These are phyloP conservation scores for Auriscalpium orientale DNA, from an alignment of 768 basidiomycete species.

Conservation along the genomic window DNA sequence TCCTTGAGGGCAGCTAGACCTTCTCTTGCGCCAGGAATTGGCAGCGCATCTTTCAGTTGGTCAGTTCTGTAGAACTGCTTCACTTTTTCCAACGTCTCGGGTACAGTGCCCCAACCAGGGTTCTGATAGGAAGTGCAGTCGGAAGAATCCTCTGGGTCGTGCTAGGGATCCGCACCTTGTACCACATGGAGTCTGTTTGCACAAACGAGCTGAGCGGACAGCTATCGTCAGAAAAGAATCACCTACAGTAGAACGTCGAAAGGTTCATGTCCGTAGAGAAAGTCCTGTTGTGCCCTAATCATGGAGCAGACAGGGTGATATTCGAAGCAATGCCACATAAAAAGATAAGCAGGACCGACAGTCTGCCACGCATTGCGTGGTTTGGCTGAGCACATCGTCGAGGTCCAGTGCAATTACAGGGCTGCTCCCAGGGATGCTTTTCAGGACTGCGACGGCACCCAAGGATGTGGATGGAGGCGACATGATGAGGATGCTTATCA, in stretches of 20 bases:
- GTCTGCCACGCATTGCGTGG: slow-evolving; percentile 7
- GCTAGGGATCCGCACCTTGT: slow-evolving; percentile 2
- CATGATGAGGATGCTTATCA: neutral
- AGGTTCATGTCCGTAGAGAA: slow-evolving; percentile 9
- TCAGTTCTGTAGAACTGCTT: slow-evolving; percentile 11
- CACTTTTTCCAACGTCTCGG: slow-evolving; percentile 7
- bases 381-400: slow-evolving; percentile 11
- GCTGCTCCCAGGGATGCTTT: neutral
- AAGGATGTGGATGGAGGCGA: neutral
- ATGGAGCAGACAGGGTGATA: neutral
- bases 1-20: slow-evolving; percentile 2
- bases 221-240: neutral
- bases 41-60: slow-evolving; percentile 4
- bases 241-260: slow-evolving; percentile 11
- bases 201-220: neutral
- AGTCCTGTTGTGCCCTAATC: slow-evolving; percentile 11
- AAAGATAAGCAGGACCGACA: slow-evolving; percentile 1
- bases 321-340: neutral
- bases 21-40: slow-evolving; percentile 7
- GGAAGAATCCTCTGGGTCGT: neutral
- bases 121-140: neutral
- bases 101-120: slow-evolving; percentile 13
- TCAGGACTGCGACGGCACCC: too few species aligned
- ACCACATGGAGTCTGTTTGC: slow-evolving; percentile 9
- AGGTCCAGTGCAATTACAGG: slow-evolving; percentile 9